Conservation (phyloP, 1,139 yeast species). For the Diutina sp. region DNA sequence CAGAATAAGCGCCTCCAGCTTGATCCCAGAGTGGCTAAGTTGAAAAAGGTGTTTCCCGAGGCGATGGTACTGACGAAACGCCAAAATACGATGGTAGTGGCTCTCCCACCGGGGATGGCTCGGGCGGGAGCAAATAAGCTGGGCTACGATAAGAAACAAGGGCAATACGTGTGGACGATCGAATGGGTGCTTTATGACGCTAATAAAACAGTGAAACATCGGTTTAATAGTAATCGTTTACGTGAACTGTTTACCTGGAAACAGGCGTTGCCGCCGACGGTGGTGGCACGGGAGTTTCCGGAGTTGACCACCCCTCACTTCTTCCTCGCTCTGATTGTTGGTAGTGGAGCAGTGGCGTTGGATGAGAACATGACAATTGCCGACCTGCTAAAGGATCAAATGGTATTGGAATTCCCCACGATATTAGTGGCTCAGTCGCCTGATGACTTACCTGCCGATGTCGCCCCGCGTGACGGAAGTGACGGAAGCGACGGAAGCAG, state of each 20-base stretch:
- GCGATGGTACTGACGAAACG: neutral
- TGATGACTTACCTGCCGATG: neutral
- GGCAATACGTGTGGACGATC: neutral
- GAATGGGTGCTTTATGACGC: neutral
- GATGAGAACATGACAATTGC: neutral
- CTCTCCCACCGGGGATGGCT: neutral
- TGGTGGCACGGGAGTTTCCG: neutral
- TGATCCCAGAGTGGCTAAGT: neutral
- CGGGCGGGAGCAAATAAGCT: neutral
- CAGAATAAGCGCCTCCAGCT: neutral
- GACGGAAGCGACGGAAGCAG: neutral
- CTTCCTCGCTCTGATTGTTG: neutral
- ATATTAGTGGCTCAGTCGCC: neutral
- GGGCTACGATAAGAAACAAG: constrained; percentile 1
- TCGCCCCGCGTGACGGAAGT: neutral
- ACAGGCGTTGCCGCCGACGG: neutral
- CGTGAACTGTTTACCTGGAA: neutral
- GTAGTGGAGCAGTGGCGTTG: neutral
- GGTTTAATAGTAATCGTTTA: neutral
- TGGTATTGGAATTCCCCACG: neutral
- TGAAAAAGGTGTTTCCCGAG: neutral
- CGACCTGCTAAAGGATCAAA: neutral
- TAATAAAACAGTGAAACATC: neutral
- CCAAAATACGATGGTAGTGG: neutral
- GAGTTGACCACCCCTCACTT: neutral